Percentiles rank a stretch among this genome's conserved stretches.
phyloP scores from a whole-genome alignment of 2,329 filamentous ascomycete species.

The Volutella citrinella region DNA sequence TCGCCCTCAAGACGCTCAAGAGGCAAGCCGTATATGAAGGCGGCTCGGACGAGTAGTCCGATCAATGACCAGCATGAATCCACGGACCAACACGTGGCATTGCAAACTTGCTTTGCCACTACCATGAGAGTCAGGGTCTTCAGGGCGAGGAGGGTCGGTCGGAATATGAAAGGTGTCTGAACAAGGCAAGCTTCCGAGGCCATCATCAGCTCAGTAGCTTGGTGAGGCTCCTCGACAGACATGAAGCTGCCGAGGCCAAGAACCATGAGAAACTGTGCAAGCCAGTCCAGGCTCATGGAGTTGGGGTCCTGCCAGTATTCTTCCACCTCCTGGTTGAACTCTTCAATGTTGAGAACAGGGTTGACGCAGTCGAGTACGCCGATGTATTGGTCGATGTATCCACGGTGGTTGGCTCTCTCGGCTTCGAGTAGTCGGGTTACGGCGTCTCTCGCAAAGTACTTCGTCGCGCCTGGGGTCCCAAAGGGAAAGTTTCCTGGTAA shows the following conservation, averaged over 20 bases:
- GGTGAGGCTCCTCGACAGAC: slow-evolving; percentile 27
- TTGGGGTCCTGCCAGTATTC: slow-evolving; percentile 31
- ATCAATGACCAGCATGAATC: slow-evolving; percentile 35
- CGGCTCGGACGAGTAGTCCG: slow-evolving; percentile 31
- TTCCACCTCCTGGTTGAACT: slow-evolving; percentile 28
- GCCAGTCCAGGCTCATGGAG: slow-evolving; percentile 28
- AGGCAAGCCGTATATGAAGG: slow-evolving; percentile 33
- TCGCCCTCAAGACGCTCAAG: slow-evolving; percentile 25
- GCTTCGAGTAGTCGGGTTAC: slow-evolving; percentile 28
- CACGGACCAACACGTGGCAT: slow-evolving; percentile 35
- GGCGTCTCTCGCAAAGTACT: slow-evolving; percentile 30
- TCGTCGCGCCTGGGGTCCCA: slow-evolving; percentile 32
- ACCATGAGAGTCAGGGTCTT: slow-evolving; percentile 31
- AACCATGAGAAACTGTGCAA: slow-evolving; percentile 34
- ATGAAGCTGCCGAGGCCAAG: slow-evolving; percentile 33
- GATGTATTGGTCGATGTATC: slow-evolving; percentile 29
- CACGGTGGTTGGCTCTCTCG: slow-evolving; percentile 23
- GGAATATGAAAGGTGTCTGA: slow-evolving; percentile 37
- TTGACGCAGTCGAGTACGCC: slow-evolving; percentile 32
- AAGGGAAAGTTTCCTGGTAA: slow-evolving; percentile 37
- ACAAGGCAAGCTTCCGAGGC: slow-evolving; percentile 35
- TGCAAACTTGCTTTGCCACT: slow-evolving; percentile 35
- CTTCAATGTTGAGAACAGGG: slow-evolving; percentile 30
- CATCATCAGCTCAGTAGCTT: slow-evolving; percentile 34
- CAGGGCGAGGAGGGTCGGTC: slow-evolving; percentile 30